These are phyloP conservation scores for Pichia scutulata DNA, from an alignment of 805 yeast genomes.

Conservation along the genomic window DNA sequence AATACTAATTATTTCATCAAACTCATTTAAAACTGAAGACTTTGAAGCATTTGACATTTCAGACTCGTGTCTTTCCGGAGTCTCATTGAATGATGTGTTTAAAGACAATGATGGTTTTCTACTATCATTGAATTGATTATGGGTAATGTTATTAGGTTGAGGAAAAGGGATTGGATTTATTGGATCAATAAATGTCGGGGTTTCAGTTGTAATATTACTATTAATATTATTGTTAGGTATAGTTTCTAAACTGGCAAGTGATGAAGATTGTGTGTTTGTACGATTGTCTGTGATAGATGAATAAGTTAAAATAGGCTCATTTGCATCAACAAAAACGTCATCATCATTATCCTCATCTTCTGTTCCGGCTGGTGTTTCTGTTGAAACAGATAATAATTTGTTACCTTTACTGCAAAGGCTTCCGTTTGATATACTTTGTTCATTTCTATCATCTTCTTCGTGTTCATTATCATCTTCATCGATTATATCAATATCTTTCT, in stretches of 20 bases:
- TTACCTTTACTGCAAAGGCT: background rate
- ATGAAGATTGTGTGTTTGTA: background rate
- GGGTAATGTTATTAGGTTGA: background rate
- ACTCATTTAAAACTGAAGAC: slow-evolving; percentile 16
- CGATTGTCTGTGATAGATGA: slow-evolving; percentile 10
- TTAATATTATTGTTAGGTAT: background rate
- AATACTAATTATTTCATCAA: slow-evolving; percentile 33
- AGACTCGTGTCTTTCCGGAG: background rate
- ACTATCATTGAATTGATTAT: background rate
- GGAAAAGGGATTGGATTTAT: slow-evolving; percentile 4
- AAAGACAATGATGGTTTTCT: slow-evolving; percentile 1
- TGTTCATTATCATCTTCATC: slow-evolving; percentile 4
- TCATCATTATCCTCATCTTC: slow-evolving; percentile 10
- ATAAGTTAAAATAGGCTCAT: slow-evolving; percentile 11
- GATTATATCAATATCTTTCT: slow-evolving; percentile 1
- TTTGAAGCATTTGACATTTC: background rate
- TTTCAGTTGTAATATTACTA: background rate
- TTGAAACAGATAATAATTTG: background rate
- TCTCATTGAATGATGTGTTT: background rate
- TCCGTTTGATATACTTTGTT: background rate
- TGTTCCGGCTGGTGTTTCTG: slow-evolving; percentile 5
- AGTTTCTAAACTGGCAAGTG: slow-evolving; percentile 2
- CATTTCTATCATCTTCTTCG: slow-evolving; percentile 11
- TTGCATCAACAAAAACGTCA: slow-evolving; percentile 23
- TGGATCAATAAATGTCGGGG: background rate